Percentiles rank a stretch among this genome's conserved stretches.
These are phyloP conservation scores for Verbascum thapsus DNA, from an alignment of 257 asterid species.

Conservation along the genomic window DNA sequence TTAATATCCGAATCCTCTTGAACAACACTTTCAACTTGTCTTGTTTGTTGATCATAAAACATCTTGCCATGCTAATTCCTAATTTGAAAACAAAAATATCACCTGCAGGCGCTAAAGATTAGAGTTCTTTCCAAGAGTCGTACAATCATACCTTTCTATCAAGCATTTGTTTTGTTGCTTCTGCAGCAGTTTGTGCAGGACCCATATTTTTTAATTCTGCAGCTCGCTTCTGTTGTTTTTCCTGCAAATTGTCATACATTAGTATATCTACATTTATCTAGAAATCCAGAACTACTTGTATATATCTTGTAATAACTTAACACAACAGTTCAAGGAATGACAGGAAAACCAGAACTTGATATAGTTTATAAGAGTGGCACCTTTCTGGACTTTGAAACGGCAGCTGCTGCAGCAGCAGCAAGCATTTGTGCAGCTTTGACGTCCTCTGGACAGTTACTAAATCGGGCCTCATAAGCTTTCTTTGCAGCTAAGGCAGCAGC, in stretches of 20 bases:
- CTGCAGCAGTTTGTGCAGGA: constrained; percentile 67
- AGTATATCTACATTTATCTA: constrained; percentile 1
- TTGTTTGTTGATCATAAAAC: not conserved
- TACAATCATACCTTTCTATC: constrained; percentile 74
- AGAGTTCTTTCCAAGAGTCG: constrained; percentile 3
- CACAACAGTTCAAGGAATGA: too few relatives aligned
- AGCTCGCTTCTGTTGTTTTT: constrained; percentile 70
- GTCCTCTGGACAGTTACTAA: constrained; percentile 56
- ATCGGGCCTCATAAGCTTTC: constrained; percentile 51
- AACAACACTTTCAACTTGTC: not conserved
- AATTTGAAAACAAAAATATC: constrained; percentile 3
- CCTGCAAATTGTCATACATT: constrained; percentile 45
- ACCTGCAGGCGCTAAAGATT: constrained; percentile 7
- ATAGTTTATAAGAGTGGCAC: constrained; percentile 32
- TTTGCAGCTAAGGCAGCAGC: constrained; percentile 59
- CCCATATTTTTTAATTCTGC: constrained; percentile 51
- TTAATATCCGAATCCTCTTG: too few relatives aligned
- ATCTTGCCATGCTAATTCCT: not conserved
- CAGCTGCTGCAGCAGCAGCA: constrained; percentile 65
- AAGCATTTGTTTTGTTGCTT: constrained; percentile 59
- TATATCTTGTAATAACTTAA: too few relatives aligned
- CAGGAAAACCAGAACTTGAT: constrained; percentile 16
- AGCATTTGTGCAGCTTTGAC: constrained; percentile 54
- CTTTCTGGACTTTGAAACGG: constrained; percentile 62
- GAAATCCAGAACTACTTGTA: not conserved